Conservation (phyloP, 1,284 basidiomycete species). For the Athelia sp. region DNA sequence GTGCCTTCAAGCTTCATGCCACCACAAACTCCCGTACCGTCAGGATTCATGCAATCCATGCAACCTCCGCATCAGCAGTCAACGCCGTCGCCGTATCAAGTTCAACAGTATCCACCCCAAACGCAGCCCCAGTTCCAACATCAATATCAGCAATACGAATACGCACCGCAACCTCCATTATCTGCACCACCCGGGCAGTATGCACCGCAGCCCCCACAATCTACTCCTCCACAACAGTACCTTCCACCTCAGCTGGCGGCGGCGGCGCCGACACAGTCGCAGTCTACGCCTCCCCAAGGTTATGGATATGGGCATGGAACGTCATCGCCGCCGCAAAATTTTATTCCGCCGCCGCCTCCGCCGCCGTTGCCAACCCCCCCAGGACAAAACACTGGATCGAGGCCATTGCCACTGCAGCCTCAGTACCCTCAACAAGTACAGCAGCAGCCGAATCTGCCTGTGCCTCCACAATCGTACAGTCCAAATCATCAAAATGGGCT, state of each 20-base stretch:
- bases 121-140: constrained; percentile 3
- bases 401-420: neutral
- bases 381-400: neutral
- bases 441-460: neutral
- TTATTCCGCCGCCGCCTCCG: constrained; percentile 1
- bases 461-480: constrained; percentile 14
- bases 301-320: constrained; percentile 24
- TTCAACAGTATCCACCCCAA: constrained; percentile 6
- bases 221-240: constrained; percentile 31
- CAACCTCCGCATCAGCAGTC: constrained; percentile 25
- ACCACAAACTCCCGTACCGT: constrained; percentile 21
- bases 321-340: constrained; percentile 26
- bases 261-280: constrained; percentile 16
- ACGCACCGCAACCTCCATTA: too few species aligned
- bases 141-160: too few species aligned
- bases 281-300: constrained; percentile 19
- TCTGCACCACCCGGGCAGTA: constrained; percentile 30
- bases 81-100: constrained; percentile 10
- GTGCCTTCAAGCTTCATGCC: constrained; percentile 25
- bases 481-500: constrained; percentile 16
- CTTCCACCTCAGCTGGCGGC: constrained; percentile 24
- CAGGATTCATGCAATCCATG: constrained; percentile 29
- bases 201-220: constrained; percentile 24
- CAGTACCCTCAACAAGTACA: constrained; percentile 25
- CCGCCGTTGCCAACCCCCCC: neutral